These are phyloP conservation scores for Cytospora piceae DNA, from an alignment of 2,329 filamentous ascomycete genomes.

Conservation along the genomic window DNA sequence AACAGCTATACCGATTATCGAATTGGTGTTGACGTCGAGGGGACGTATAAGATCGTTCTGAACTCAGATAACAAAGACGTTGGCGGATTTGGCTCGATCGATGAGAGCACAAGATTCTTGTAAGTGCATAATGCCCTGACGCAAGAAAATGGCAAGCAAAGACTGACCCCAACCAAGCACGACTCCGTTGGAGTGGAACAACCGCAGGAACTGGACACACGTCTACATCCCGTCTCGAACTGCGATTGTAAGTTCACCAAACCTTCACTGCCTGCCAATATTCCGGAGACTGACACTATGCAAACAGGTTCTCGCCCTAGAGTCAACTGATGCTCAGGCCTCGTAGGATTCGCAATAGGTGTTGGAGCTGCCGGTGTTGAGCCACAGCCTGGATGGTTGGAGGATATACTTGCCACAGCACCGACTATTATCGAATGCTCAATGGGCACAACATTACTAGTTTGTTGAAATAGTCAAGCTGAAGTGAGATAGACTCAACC, in stretches of 20 bases:
- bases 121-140: conserved; percentile 9
- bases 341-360: neutral
- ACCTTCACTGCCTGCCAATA: neutral
- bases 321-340: conserved; percentile 43
- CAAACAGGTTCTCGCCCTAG: conserved; percentile 57
- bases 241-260: conserved; percentile 69
- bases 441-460: neutral
- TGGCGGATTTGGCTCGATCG: conserved; percentile 79
- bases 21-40: conserved; percentile 81
- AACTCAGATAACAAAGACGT: conserved; percentile 78
- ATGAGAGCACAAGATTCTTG: conserved; percentile 83
- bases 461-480: neutral
- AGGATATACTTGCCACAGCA: neutral
- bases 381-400: neutral
- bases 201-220: conserved; percentile 86
- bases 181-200: conserved; percentile 88
- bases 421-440: neutral
- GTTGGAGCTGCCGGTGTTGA: neutral
- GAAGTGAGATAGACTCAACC: neutral
- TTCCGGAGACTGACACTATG: neutral
- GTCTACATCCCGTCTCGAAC: conserved; percentile 86
- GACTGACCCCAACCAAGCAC: conserved; percentile 49
- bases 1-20: conserved; percentile 90
- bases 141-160: neutral
- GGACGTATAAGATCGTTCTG: conserved; percentile 85